These are phyloP conservation scores for Rhizophora mangle DNA, from an alignment of 345 rosid genomes.

Conservation along the genomic window DNA sequence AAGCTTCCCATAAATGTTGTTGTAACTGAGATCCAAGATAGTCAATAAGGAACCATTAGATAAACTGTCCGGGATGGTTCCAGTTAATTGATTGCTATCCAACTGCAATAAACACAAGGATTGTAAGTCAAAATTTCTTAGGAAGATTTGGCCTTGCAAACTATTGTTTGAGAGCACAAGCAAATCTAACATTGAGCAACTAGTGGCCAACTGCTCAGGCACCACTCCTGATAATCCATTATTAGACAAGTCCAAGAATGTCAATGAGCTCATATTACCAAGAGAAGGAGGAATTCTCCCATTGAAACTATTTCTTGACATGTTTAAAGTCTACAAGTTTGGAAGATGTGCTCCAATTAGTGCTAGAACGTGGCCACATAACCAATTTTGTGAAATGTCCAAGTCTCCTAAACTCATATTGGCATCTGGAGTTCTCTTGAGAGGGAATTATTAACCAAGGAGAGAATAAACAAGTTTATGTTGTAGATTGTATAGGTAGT, in stretches of 20 bases:
- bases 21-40: background rate
- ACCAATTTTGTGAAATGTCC: background rate
- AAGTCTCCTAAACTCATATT: background rate
- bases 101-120: background rate
- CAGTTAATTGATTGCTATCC: too few species aligned
- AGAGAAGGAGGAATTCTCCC: background rate
- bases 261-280: background rate
- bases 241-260: background rate
- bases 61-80: background rate
- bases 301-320: too few species aligned
- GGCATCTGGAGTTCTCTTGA: too few species aligned
- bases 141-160: constrained; percentile 10
- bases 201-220: background rate
- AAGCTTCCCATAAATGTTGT: background rate
- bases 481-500: too few species aligned
- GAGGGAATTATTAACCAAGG: too few species aligned
- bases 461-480: too few species aligned
- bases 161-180: background rate
- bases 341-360: too few species aligned
- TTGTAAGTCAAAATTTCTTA: background rate
- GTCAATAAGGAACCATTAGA: background rate
- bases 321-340: too few species aligned
- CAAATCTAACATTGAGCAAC: background rate
- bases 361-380: background rate
- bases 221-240: background rate